Evolutionary conservation across 495 filamentous ascomycete species (phyloP).

Genomic region (Parachaetomium inaequale): DNA sequence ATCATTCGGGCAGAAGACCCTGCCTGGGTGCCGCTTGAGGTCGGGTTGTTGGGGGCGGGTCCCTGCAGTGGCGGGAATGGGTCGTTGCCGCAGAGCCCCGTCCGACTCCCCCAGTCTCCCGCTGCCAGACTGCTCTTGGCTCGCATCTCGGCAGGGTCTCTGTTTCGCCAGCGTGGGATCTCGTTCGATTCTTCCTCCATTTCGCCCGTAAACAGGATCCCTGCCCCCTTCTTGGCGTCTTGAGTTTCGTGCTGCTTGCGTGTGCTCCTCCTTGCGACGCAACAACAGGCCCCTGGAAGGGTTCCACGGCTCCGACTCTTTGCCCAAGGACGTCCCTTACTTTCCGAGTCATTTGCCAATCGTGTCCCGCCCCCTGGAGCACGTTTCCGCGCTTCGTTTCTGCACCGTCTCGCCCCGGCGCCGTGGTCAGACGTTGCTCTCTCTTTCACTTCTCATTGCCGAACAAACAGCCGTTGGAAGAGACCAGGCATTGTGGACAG

Average conservation of each 20-base stretch:
- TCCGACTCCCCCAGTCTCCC: background rate
- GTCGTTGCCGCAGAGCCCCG: constrained; percentile 17
- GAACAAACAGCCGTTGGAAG: constrained; percentile 33
- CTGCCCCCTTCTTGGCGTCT: constrained; percentile 17
- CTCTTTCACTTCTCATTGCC: constrained; percentile 16
- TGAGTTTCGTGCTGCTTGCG: constrained; percentile 10
- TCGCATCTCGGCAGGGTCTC: background rate
- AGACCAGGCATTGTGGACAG: constrained; percentile 48
- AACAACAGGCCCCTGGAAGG: constrained; percentile 23
- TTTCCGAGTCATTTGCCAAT: constrained; percentile 23
- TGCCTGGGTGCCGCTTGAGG: constrained; percentile 12
- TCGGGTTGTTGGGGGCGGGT: background rate
- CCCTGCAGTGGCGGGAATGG: constrained; percentile 18
- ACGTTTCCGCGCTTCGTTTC: constrained; percentile 9
- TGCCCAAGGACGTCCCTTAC: background rate
- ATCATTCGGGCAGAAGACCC: background rate
- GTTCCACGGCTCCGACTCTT: constrained; percentile 17
- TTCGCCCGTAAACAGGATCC: background rate
- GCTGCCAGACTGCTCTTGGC: background rate
- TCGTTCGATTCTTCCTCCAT: constrained; percentile 13
- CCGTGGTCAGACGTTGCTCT: constrained; percentile 1
- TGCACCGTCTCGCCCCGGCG: constrained; percentile 4
- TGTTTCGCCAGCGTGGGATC: constrained; percentile 19
- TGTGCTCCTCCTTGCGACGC: constrained; percentile 1
- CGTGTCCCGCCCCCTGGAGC: constrained; percentile 10